phyloP scores from a whole-genome alignment of 495 filamentous ascomycete species.

The Staphylotrichum longicolle region DNA sequence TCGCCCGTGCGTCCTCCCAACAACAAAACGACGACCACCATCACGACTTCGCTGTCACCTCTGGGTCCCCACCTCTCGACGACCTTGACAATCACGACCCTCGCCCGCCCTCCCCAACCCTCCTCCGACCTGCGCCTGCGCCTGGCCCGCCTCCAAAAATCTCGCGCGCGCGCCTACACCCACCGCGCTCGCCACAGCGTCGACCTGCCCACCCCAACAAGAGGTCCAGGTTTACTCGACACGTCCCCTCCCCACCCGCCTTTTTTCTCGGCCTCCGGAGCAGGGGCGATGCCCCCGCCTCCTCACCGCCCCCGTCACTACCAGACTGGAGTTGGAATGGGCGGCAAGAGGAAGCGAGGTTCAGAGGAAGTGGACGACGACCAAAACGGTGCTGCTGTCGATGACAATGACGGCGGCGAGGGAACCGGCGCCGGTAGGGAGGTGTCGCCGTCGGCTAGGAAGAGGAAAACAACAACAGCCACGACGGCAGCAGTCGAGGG shows the following conservation, averaged over 20 bases:
- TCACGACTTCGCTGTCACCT: background rate
- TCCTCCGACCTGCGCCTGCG: conserved; percentile 13
- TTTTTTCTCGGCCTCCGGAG: background rate
- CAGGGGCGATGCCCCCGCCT: background rate
- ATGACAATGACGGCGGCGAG: too few species aligned
- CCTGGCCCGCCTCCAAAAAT: conserved; percentile 8
- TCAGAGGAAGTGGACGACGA: conserved; percentile 1
- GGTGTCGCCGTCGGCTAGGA: background rate
- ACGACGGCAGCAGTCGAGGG: background rate
- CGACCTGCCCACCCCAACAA: background rate
- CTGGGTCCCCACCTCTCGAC: background rate
- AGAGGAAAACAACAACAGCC: too few species aligned
- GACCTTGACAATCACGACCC: background rate
- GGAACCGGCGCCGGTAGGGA: too few species aligned
- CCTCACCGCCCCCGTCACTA: background rate
- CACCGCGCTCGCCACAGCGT: background rate
- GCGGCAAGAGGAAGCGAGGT: conserved; percentile 17
- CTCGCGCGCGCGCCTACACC: background rate
- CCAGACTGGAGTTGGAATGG: background rate
- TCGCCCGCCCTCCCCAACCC: conserved; percentile 10
- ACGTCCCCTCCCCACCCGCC: conserved; percentile 6
- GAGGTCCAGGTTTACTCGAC: background rate
- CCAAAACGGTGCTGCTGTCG: background rate
- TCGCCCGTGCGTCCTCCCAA: conserved; percentile 29
- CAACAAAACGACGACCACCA: conserved; percentile 6